These are phyloP conservation scores for Cryptosporidium baileyi DNA, from an alignment of 169 alveolate genomes.

Conservation along the genomic window DNA sequence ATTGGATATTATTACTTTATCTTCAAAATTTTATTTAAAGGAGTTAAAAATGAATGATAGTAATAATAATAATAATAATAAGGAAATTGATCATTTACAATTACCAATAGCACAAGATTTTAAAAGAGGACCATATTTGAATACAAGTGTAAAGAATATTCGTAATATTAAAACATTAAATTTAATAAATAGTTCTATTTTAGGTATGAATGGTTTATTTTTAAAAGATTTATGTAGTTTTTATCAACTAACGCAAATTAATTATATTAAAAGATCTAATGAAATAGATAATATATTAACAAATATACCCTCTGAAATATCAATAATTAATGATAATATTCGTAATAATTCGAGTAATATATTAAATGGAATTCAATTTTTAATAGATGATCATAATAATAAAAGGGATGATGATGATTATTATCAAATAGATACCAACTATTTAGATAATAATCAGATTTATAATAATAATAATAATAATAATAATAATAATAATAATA, in stretches of 20 bases:
- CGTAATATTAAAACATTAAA: not conserved
- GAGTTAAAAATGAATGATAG: not conserved
- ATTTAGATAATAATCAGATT: not conserved
- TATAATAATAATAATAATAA: not conserved
- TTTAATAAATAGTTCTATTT: not conserved
- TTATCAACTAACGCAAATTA: not conserved
- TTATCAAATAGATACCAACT: not conserved
- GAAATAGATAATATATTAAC: not conserved
- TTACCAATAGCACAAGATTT: constrained; percentile 43
- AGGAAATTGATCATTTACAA: not conserved
- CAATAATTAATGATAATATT: not conserved
- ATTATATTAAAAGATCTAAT: not conserved
- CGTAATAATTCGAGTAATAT: not conserved
- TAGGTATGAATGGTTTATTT: constrained; percentile 8
- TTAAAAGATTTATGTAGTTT: not conserved
- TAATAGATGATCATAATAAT: not conserved
- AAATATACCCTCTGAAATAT: not conserved
- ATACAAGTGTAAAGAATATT: constrained; percentile 2
- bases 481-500: not conserved
- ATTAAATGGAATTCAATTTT: not conserved
- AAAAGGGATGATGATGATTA: not conserved
- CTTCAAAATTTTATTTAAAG: constrained; percentile 22
- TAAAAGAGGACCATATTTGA: constrained; percentile 48
- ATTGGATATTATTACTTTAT: constrained; percentile 16
- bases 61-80: not conserved